Base-by-base conservation (phyloP, 495 filamentous ascomycete species). In the Pseudevernia furfuracea region DNA sequence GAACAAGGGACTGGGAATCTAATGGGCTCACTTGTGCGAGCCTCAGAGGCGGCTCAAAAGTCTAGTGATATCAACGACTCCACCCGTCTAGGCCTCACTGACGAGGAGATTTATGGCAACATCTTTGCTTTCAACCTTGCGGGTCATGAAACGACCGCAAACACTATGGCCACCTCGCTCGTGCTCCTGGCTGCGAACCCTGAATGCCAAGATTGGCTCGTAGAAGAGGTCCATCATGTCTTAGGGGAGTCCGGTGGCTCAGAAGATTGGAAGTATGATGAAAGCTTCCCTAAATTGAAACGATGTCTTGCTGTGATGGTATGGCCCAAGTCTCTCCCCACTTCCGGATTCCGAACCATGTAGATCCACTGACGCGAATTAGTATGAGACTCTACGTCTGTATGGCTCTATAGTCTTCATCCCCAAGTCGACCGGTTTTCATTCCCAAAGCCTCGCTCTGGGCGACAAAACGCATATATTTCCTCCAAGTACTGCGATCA, bases 81-180 rank as follows among this genome's bases (percentile, higher is more conserved):
- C 56, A 19, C 46, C 10, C 60, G 34, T 21, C 60, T 64, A n/a
- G 74, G 55, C 15, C 73, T 76, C 55, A 77, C 57, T 11, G 74
- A 78, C 38, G 73, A 78, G 0, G 81, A 81, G 62, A 77, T 83
- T 21, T 78, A 74, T 28, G 80, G 81, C 46, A 83, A 83, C 58
- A 76, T 85, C 28, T 85, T 82, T 59, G 72, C 80, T 6, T 81
- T 84, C 65, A 83, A 74, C 37, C 74, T 79, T 36, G 83, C 83
- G 4, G 83, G 83, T 0, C 80, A 81, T 64, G 82, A 85, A 61
- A 83, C 82, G 0, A 83, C 81, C 0, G 78, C 82, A 0, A 81
- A 79, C 52, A 81, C 75, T 1, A 71, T 84, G 37, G 75, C 78
- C 0, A 82, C 78, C 66, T 75, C 81, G 3, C 59, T 84, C 2